These are phyloP conservation scores for Epichloe typhina DNA, from an alignment of 2,329 filamentous ascomycete species.

Conservation along the genomic window DNA sequence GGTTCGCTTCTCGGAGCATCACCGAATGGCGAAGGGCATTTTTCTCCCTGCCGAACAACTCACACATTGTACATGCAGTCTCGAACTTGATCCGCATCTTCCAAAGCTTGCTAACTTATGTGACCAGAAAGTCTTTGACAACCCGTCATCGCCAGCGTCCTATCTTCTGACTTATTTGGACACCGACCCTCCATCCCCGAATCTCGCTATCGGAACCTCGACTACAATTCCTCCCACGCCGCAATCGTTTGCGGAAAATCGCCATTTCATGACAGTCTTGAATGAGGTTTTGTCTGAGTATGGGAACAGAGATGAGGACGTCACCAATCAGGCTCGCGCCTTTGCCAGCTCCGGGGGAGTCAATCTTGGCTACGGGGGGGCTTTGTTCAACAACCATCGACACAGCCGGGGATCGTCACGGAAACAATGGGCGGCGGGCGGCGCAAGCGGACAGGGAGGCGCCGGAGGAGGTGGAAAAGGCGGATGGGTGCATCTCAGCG, in stretches of 20 bases:
- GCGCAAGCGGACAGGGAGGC: slow-evolving; percentile 47
- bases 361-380: slow-evolving; percentile 39
- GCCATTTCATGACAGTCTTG: slow-evolving; percentile 43
- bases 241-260: slow-evolving; percentile 45
- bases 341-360: slow-evolving; percentile 46
- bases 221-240: slow-evolving; percentile 48
- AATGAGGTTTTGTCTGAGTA: slow-evolving; percentile 42
- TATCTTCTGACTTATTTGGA: slow-evolving; percentile 48
- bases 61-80: slow-evolving; percentile 33
- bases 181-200: slow-evolving; percentile 37
- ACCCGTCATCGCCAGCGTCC: slow-evolving; percentile 28
- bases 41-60: slow-evolving; percentile 36
- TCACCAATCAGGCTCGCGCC: slow-evolving; percentile 43
- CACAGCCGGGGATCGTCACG: slow-evolving; percentile 19
- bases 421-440: slow-evolving; percentile 31
- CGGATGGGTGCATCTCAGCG: slow-evolving; percentile 53
- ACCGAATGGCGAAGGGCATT: slow-evolving; percentile 19
- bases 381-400: slow-evolving; percentile 32
- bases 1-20: slow-evolving; percentile 11
- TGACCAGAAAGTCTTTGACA: slow-evolving; percentile 44
- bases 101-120: slow-evolving; percentile 2
- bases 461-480: slow-evolving; percentile 48
- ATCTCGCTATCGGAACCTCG: slow-evolving; percentile 46
- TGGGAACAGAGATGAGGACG: slow-evolving; percentile 41
- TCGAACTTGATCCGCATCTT: not conserved